Percentiles rank a stretch among this genome's conserved stretches.
Conservation (phyloP, 2,329 filamentous ascomycete genomes). For the Colletotrichum liriopes region DNA sequence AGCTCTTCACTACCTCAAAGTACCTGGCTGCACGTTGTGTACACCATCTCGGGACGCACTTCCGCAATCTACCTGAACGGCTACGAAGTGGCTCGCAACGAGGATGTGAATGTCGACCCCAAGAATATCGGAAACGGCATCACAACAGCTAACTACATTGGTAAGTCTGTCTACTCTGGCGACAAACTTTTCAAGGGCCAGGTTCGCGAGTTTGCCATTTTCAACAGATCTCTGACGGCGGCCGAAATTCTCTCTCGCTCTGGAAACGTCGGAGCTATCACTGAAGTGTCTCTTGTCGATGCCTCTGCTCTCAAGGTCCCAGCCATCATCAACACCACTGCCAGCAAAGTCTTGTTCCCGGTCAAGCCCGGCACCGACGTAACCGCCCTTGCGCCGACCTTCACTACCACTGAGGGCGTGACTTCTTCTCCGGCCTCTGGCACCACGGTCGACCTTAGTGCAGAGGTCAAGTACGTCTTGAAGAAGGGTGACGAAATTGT, state of each 20-base stretch:
- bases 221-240: constrained; percentile 45
- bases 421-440: constrained; percentile 43
- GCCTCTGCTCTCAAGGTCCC: constrained; percentile 40
- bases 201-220: constrained; percentile 46
- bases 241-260: constrained; percentile 42
- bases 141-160: constrained; percentile 46
- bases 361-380: constrained; percentile 45
- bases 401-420: constrained; percentile 43
- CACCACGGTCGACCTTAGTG: constrained; percentile 41
- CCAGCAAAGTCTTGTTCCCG: constrained; percentile 42
- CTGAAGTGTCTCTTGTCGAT: constrained; percentile 39
- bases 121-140: constrained; percentile 44
- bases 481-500: constrained; percentile 20
- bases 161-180: constrained; percentile 44
- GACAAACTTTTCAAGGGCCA: constrained; percentile 46
- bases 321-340: constrained; percentile 42
- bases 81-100: constrained; percentile 45
- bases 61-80: constrained; percentile 54
- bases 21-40: constrained; percentile 45
- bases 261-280: constrained; percentile 37
- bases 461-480: constrained; percentile 43
- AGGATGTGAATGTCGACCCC: constrained; percentile 37
- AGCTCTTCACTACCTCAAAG: constrained; percentile 42
- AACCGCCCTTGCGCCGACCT: constrained; percentile 43
- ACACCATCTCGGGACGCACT: constrained; percentile 42